phyloP scores from a whole-genome alignment of 805 yeast species.

The Yamadazyma phyllophila region DNA sequence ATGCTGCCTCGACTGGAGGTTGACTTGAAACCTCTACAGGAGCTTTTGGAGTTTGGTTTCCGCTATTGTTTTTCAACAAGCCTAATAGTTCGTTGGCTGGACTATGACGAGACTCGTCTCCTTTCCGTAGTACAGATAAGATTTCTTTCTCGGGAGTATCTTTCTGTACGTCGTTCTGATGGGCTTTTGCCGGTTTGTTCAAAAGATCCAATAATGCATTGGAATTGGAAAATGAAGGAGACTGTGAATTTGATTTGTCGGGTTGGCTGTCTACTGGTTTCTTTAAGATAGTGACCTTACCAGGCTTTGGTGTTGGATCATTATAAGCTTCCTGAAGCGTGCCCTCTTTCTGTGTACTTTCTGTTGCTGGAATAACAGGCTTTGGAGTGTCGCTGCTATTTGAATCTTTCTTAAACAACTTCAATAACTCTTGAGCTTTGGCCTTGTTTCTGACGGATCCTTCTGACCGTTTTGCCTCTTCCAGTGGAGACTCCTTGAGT shows the following conservation, averaged over 20 bases:
- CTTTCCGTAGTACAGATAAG: constrained; percentile 11
- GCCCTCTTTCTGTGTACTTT: too few relatives aligned
- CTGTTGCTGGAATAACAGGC: too few relatives aligned
- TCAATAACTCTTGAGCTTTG: constrained; percentile 30
- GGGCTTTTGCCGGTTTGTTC: background rate
- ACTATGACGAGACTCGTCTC: background rate
- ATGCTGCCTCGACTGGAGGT: background rate
- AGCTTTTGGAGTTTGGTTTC: background rate
- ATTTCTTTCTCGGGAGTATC: constrained; percentile 11
- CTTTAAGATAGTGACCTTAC: constrained; percentile 29
- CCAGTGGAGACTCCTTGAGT: constrained; percentile 3
- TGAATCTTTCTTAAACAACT: constrained; percentile 23
- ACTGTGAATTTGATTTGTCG: too few relatives aligned
- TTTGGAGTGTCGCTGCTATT: background rate
- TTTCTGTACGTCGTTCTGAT: background rate
- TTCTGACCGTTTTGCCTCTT: constrained; percentile 10
- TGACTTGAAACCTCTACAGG: too few relatives aligned
- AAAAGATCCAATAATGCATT: constrained; percentile 9
- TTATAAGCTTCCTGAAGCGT: too few relatives aligned
- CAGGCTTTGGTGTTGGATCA: constrained; percentile 12
- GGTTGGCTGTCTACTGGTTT: constrained; percentile 15
- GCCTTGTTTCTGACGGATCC: constrained; percentile 25
- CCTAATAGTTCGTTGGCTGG: constrained; percentile 20
- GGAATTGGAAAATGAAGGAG: background rate
- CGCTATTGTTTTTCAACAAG: constrained; percentile 5